These are phyloP conservation scores for Sclerotinia subarctica DNA, from an alignment of 2,329 filamentous ascomycete species.

Conservation along the genomic window DNA sequence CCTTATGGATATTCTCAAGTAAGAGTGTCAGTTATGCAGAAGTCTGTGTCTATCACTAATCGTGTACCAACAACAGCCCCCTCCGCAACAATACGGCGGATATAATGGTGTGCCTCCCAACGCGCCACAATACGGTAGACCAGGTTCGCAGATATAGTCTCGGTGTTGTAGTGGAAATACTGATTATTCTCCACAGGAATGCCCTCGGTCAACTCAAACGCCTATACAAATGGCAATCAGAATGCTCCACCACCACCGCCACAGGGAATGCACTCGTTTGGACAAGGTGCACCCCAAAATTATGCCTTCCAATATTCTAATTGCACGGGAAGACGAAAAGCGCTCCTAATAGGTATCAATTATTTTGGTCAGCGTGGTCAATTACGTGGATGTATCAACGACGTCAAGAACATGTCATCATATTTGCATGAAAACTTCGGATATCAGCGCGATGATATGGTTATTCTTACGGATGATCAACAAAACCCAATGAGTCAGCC, in stretches of 20 bases:
- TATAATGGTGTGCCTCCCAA: slow-evolving; percentile 39
- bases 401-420: slow-evolving; percentile 93
- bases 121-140: slow-evolving; percentile 49
- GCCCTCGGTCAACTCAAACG: slow-evolving; percentile 48
- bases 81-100: slow-evolving; percentile 49
- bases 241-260: slow-evolving; percentile 63
- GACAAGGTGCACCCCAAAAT: slow-evolving; percentile 71
- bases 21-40: slow-evolving; percentile 16
- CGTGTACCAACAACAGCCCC: slow-evolving; percentile 33
- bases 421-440: slow-evolving; percentile 87
- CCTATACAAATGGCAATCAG: slow-evolving; percentile 55
- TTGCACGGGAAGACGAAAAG: slow-evolving; percentile 85
- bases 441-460: slow-evolving; percentile 96
- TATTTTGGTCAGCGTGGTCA: slow-evolving; percentile 93
- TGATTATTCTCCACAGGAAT: slow-evolving; percentile 37
- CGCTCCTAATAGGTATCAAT: slow-evolving; percentile 90
- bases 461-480: slow-evolving; percentile 92
- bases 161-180: neutral
- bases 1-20: slow-evolving; percentile 38
- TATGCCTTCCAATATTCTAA: slow-evolving; percentile 90
- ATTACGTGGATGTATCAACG: slow-evolving; percentile 91
- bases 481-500: slow-evolving; percentile 97
- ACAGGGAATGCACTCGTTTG: slow-evolving; percentile 69
- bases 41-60: slow-evolving; percentile 6
- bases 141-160: slow-evolving; percentile 43